Conservation (phyloP, 2,329 filamentous ascomycete species). For the Colletotrichum chlorophyti region DNA sequence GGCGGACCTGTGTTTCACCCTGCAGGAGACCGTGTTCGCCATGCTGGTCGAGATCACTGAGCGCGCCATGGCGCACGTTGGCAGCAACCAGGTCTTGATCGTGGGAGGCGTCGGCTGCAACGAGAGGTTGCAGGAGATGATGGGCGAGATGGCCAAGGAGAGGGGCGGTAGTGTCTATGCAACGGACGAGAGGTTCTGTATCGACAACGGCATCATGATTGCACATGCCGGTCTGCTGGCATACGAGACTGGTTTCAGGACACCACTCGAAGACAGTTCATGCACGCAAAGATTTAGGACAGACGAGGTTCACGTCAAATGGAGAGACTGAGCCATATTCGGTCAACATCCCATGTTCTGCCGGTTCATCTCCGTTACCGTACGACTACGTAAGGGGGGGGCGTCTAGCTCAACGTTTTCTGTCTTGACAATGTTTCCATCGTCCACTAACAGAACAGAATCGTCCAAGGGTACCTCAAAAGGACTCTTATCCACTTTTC, state of each 20-base stretch:
- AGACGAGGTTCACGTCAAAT: constrained; percentile 81
- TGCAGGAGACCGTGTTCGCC: constrained; percentile 94
- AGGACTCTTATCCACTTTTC: too few species aligned
- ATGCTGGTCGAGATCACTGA: constrained; percentile 99
- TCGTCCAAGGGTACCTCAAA: too few species aligned
- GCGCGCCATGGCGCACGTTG: constrained; percentile 97
- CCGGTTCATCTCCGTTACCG: constrained; percentile 9
- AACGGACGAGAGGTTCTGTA: constrained; percentile 96
- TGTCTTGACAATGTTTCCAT: too few species aligned
- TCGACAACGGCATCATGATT: constrained; percentile 99
- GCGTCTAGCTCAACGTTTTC: too few species aligned
- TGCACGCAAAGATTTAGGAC: constrained; percentile 86
- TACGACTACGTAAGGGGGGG: too few species aligned
- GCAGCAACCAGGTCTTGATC: constrained; percentile 87
- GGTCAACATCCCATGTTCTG: not conserved
- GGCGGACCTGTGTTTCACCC: constrained; percentile 88
- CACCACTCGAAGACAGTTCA: constrained; percentile 78
- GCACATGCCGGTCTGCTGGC: constrained; percentile 92
- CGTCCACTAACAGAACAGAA: too few species aligned
- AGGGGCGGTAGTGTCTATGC: constrained; percentile 90
- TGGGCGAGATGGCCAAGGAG: constrained; percentile 92
- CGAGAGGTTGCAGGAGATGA: constrained; percentile 95
- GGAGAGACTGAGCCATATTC: constrained; percentile 64
- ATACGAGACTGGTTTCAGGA: constrained; percentile 80
- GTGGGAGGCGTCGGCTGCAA: constrained; percentile 97